A percentile compares a stretch with the other conserved stretches of the same genome.
Conservation (phyloP, 441 rosid genomes). For the Raphanus hybrid region DNA sequence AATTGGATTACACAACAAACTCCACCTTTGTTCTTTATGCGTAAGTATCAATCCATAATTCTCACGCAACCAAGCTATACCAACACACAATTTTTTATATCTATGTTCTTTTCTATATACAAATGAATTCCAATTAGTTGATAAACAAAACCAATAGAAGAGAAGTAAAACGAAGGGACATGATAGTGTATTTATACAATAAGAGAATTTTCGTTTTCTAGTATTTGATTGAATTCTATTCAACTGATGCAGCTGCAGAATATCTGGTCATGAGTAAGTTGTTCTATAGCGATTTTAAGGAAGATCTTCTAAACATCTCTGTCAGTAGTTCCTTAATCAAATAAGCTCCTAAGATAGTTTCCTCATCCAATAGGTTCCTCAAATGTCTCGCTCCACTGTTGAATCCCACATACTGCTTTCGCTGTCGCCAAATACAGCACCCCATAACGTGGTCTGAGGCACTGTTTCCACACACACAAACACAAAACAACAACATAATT, state of each 20-base stretch:
- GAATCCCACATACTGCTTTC: slow-evolving; percentile 80
- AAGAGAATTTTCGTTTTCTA: too few species aligned
- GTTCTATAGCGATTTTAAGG: slow-evolving; percentile 49
- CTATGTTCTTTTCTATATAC: too few species aligned
- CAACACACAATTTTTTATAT: too few species aligned
- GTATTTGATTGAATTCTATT: slow-evolving; percentile 15
- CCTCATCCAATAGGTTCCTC: slow-evolving; percentile 85
- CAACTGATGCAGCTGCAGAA: slow-evolving; percentile 16
- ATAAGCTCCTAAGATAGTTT: slow-evolving; percentile 78
- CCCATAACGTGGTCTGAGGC: slow-evolving; percentile 48
- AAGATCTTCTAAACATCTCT: slow-evolving; percentile 95
- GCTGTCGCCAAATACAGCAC: slow-evolving; percentile 82
- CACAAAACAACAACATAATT: background rate
- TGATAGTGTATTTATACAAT: slow-evolving; percentile 10
- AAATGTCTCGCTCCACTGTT: slow-evolving; percentile 68
- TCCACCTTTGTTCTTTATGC: too few species aligned
- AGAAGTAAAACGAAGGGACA: too few species aligned
- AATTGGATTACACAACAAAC: too few species aligned
- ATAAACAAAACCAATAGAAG: too few species aligned
- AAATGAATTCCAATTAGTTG: too few species aligned
- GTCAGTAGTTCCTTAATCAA: slow-evolving; percentile 81
- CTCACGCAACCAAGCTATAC: too few species aligned
- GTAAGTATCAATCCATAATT: too few species aligned
- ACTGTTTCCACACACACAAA: background rate
- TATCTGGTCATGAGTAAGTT: slow-evolving; percentile 6